phyloP scores from a whole-genome alignment of 257 asterid genomes.

The Agastache rugosa region DNA sequence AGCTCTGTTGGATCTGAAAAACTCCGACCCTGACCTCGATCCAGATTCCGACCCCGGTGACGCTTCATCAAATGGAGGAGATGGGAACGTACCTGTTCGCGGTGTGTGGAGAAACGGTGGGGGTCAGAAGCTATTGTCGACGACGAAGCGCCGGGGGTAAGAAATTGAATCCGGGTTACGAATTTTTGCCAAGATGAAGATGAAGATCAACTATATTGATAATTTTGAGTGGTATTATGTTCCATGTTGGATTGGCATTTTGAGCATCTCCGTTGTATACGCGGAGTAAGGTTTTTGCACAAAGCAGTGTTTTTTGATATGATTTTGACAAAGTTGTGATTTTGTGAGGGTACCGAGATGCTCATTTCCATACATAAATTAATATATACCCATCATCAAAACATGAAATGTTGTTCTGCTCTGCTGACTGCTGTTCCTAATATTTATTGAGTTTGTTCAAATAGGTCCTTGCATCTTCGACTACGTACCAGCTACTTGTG shows the following conservation, averaged over 20 bases:
- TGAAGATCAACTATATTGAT: background rate
- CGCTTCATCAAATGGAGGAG: slow-evolving; percentile 37
- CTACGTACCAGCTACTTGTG: no score
- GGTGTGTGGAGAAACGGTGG: slow-evolving; percentile 92
- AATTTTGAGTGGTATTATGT: background rate
- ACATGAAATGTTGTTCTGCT: background rate
- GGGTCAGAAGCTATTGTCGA: slow-evolving; percentile 75
- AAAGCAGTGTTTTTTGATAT: slow-evolving; percentile 22
- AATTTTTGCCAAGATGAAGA: slow-evolving; percentile 6
- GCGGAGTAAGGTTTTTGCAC: slow-evolving; percentile 35
- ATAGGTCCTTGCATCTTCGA: background rate
- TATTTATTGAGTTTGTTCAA: background rate
- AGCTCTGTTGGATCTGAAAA: slow-evolving; percentile 57
- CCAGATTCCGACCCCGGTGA: slow-evolving; percentile 61
- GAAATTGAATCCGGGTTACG: slow-evolving; percentile 39
- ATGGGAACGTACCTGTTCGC: slow-evolving; percentile 63
- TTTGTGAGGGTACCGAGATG: slow-evolving; percentile 2
- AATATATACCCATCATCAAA: background rate
- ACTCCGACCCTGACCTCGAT: slow-evolving; percentile 38
- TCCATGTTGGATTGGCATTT: slow-evolving; percentile 29
- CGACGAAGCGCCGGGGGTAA: slow-evolving; percentile 51
- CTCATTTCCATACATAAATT: background rate
- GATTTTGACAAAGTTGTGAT: slow-evolving; percentile 25
- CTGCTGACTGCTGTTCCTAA: no score
- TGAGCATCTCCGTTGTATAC: slow-evolving; percentile 28